Percentiles rank a stretch among this genome's conserved stretches.
phyloP scores from a whole-genome alignment of 768 basidiomycete species.

The Coprinopsis marcescibilis region DNA sequence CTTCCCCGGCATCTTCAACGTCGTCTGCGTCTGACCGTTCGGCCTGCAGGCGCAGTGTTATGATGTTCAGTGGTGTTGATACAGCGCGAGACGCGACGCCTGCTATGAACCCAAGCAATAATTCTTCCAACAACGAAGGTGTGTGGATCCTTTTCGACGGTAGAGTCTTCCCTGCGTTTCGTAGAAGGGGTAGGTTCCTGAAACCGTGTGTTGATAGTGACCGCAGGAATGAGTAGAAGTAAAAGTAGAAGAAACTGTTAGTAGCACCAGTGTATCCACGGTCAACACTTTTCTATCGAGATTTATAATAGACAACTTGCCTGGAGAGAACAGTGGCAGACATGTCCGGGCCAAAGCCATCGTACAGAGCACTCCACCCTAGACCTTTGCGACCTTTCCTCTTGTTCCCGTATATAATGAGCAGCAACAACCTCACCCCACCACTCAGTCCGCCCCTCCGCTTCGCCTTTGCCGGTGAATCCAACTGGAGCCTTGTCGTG shows the following conservation, averaged over 20 bases:
- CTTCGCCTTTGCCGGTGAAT: constrained; percentile 21
- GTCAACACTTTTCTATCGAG: neutral
- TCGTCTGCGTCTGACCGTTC: constrained; percentile 31
- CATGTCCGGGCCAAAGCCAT: constrained; percentile 46
- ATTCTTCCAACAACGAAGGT: constrained; percentile 39
- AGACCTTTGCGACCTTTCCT: neutral
- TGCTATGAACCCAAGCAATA: constrained; percentile 50
- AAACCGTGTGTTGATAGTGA: constrained; percentile 33
- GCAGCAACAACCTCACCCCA: constrained; percentile 32
- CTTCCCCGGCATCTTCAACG: constrained; percentile 13
- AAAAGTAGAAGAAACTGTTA: constrained; percentile 54
- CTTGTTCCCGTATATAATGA: constrained; percentile 29
- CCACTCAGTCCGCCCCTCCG: constrained; percentile 20
- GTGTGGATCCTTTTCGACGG: constrained; percentile 20
- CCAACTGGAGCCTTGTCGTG: constrained; percentile 43
- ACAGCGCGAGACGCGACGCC: constrained; percentile 51
- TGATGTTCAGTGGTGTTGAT: constrained; percentile 49
- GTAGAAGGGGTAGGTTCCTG: constrained; percentile 9
- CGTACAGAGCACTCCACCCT: constrained; percentile 43
- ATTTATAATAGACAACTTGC: constrained; percentile 24
- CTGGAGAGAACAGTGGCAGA: constrained; percentile 49
- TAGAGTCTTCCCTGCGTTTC: neutral
- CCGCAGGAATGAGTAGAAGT: constrained; percentile 47
- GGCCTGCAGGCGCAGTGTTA: constrained; percentile 51
- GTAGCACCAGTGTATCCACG: neutral